Evolutionary conservation across 306 rosid species (phyloP), one percentile per base, ranked within the genome.

Genomic region (Carpinus fangiana): DNA sequence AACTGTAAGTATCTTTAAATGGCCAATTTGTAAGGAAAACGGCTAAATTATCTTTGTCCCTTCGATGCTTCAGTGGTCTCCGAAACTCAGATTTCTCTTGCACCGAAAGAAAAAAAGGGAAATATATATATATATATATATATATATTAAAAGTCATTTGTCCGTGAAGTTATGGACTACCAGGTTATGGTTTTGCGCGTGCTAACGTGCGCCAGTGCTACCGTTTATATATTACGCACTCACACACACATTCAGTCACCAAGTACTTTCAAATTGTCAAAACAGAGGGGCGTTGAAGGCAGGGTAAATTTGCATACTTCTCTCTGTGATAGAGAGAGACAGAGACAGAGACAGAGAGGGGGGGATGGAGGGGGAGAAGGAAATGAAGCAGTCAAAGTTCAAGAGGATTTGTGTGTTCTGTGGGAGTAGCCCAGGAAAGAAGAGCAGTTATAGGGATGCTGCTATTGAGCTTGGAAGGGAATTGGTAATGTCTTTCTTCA

Each of bases 371-470:
- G 86, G 70, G 68, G 90, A 83, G 26, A 67, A 1, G 14, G 86
- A 91, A 66, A 83, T 80, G 67, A 85, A 83, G 68, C 65, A 31
- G 79, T 89, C 98, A n/a, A 92, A 88, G 76, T 94, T 94, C 93
- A 90, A 90, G 80, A 90, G 89, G 88, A 83, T 94, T 81, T 92
- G 98, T 86, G 98, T 94, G 16, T 94, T 94, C 82, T 94, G 98
- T 83, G 98, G 97, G 7, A 94, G 98, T 69, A 92, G 98, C 75
- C 91, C 92, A 0, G 97, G 98, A 51, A 94, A 94, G 76, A 94
- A 94, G 81, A 87, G 78, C 74, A 89, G 81, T 70, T 94, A 94
- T 72, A 88, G 88, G 76, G 98, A 94, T 45, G 95, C 98, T 82
- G 97, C 98, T 81, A 89, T 92, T 83, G 95, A 92, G 81, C 98